A percentile compares a stretch with the other conserved stretches of the same genome.
These are phyloP conservation scores for Avena eriantha DNA, from an alignment of 176 grass and related monocot genomes.

Conservation along the genomic window DNA sequence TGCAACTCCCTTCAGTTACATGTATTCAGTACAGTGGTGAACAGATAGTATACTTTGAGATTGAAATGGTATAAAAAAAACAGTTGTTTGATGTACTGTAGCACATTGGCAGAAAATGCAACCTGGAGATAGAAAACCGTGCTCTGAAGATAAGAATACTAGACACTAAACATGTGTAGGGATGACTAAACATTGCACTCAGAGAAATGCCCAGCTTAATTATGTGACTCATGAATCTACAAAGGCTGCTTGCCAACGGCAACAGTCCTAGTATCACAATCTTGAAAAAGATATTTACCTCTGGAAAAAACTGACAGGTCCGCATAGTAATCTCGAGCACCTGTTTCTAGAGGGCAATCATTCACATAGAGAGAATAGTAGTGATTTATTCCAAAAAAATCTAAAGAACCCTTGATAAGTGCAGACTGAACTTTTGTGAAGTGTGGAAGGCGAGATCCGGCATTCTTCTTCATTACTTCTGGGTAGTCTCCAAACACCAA, in stretches of 20 bases:
- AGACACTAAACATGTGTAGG: neutral
- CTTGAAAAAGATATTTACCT: neutral
- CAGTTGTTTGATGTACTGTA: neutral
- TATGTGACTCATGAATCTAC: constrained; percentile 28
- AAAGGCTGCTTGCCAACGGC: neutral
- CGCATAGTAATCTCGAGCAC: neutral
- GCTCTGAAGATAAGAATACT: neutral
- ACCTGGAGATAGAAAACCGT: neutral
- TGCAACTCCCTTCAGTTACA: neutral
- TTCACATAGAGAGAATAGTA: constrained; percentile 52
- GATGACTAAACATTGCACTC: neutral
- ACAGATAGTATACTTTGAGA: neutral
- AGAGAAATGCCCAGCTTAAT: constrained; percentile 13
- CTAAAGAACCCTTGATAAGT: constrained; percentile 49
- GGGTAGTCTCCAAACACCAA: constrained; percentile 61
- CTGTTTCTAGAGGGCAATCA: constrained; percentile 10
- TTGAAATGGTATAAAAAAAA: neutral
- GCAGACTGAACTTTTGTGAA: constrained; percentile 53
- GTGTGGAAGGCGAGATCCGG: constrained; percentile 42
- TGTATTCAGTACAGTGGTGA: neutral
- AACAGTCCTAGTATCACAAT: neutral
- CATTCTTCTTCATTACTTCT: constrained; percentile 52
- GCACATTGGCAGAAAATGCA: neutral
- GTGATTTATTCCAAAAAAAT: constrained; percentile 71
- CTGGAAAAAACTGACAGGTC: neutral